Evolutionary conservation across 441 rosid genomes (phyloP).

Genomic region (Jatropha multifida): DNA sequence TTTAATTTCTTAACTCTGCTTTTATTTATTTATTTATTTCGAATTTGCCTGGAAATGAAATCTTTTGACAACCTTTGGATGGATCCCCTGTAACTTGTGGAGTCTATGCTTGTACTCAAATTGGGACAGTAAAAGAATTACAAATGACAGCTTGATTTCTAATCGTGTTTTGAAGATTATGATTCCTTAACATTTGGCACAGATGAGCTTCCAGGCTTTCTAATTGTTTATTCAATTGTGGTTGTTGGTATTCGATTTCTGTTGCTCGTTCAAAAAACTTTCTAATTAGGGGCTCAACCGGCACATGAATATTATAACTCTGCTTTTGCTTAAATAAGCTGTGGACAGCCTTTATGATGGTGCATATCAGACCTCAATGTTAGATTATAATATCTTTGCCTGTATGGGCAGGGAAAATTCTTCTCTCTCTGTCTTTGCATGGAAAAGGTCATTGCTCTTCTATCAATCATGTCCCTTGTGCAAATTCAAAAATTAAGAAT

Average conservation of each 20-base stretch:
- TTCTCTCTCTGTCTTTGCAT: slow-evolving; percentile 54
- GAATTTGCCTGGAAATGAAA: neutral
- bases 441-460: slow-evolving; percentile 39
- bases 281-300: neutral
- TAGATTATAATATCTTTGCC: slow-evolving; percentile 3
- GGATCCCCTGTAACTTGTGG: neutral
- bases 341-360: neutral
- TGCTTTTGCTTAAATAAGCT: neutral
- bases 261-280: neutral
- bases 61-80: neutral
- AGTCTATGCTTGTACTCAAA: neutral
- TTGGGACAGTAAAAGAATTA: neutral
- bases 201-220: neutral
- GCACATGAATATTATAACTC: neutral
- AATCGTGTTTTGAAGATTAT: neutral
- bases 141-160: neutral
- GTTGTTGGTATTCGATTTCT: neutral
- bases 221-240: too few relatives aligned
- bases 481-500: slow-evolving; percentile 30
- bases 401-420: slow-evolving; percentile 62
- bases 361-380: neutral
- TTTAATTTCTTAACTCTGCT: neutral
- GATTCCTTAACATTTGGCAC: neutral
- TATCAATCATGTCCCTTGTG: slow-evolving; percentile 22
- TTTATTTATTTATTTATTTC: neutral